Conservation (phyloP, 2,329 filamentous ascomycete species). For the Stagonosporopsis cucurbitacearum region DNA sequence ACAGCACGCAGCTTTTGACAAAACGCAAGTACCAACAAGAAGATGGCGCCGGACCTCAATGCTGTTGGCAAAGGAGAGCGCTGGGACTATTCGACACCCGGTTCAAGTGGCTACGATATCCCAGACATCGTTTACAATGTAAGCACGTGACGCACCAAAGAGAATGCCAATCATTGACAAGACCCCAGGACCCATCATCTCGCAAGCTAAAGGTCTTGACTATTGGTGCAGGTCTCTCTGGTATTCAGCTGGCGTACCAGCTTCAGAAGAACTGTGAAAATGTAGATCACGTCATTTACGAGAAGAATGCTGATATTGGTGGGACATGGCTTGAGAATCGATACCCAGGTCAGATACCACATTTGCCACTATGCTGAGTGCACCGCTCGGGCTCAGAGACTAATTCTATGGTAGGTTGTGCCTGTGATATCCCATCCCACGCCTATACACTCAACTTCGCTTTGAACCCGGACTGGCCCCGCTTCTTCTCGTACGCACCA, state of each 20-base stretch:
- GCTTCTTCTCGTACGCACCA: constrained; percentile 54
- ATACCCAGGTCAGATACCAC: constrained; percentile 35
- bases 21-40: neutral
- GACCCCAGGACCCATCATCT: constrained; percentile 20
- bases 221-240: constrained; percentile 57
- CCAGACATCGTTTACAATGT: constrained; percentile 49
- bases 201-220: constrained; percentile 55
- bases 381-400: neutral
- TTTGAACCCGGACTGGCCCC: constrained; percentile 56
- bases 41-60: constrained; percentile 55
- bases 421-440: constrained; percentile 56
- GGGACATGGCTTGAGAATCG: constrained; percentile 57
- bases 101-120: constrained; percentile 51
- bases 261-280: constrained; percentile 54
- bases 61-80: constrained; percentile 41
- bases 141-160: neutral
- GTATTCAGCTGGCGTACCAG: constrained; percentile 57
- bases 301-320: constrained; percentile 55
- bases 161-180: neutral
- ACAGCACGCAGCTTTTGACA: too few relatives aligned
- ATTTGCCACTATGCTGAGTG: too few relatives aligned
- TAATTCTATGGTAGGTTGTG: constrained; percentile 38
- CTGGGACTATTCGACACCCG: constrained; percentile 54
- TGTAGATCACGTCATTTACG: constrained; percentile 57
- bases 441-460: constrained; percentile 56